A percentile compares a stretch with the other conserved stretches of the same genome.
These are phyloP conservation scores for Immersiella caudata DNA, from an alignment of 495 filamentous ascomycete species.

Conservation along the genomic window DNA sequence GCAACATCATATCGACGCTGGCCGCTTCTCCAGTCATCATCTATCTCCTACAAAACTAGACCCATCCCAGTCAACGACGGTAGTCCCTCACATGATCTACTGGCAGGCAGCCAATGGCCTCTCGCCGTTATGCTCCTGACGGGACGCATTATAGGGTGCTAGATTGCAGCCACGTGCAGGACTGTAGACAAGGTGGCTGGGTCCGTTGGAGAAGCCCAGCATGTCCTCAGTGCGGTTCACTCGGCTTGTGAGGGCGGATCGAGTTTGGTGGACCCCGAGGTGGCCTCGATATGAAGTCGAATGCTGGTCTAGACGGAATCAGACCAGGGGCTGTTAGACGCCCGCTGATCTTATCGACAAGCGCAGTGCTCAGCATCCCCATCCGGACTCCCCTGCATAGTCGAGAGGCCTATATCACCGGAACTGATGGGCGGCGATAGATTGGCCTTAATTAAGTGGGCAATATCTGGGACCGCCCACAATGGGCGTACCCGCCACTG, in stretches of 20 bases:
- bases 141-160: conserved; percentile 28
- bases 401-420: conserved; percentile 29
- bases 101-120: conserved; percentile 21
- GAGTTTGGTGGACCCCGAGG: conserved; percentile 21
- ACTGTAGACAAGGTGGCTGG: conserved; percentile 16
- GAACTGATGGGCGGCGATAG: conserved; percentile 32
- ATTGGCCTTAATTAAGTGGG: conserved; percentile 35
- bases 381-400: conserved; percentile 8
- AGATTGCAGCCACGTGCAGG: conserved; percentile 38
- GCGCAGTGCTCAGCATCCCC: conserved; percentile 13
- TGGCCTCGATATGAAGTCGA: conserved; percentile 9
- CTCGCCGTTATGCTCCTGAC: conserved; percentile 26
- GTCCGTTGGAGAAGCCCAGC: conserved; percentile 7
- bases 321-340: conserved; percentile 23
- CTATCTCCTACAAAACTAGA: conserved; percentile 36
- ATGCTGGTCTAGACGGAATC: conserved; percentile 5
- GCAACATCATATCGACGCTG: conserved; percentile 27
- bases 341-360: conserved; percentile 24
- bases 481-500: conserved; percentile 20
- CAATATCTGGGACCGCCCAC: conserved; percentile 31
- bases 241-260: conserved; percentile 22
- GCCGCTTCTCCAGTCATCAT: conserved; percentile 28
- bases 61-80: conserved; percentile 15
- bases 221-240: conserved; percentile 17
- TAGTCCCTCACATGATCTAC: conserved; percentile 28